These are phyloP conservation scores for Moniliella sp. DNA, from an alignment of 1,284 basidiomycete genomes.

Conservation along the genomic window DNA sequence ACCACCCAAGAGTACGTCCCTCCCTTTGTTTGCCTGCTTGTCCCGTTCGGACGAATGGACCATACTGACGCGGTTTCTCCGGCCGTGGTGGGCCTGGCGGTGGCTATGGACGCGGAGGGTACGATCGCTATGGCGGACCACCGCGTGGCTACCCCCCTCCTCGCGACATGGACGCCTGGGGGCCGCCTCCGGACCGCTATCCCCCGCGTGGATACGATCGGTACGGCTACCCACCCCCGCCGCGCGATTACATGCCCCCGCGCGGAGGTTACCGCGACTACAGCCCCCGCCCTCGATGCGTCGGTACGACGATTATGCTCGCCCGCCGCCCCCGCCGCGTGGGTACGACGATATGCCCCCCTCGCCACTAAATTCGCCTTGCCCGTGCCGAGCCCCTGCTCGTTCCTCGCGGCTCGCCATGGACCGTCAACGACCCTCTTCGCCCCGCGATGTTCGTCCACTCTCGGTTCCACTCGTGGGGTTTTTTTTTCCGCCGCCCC, in stretches of 20 bases:
- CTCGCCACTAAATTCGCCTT: too few relatives aligned
- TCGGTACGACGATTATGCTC: constrained; percentile 10
- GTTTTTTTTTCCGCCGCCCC: too few relatives aligned
- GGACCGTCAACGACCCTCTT: too few relatives aligned
- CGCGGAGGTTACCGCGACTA: constrained; percentile 4
- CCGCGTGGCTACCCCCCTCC: constrained; percentile 31
- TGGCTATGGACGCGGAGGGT: too few relatives aligned
- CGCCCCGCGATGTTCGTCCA: too few relatives aligned
- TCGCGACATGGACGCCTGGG: constrained; percentile 8
- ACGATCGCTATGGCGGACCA: constrained; percentile 3
- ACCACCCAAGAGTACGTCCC: constrained; percentile 50
- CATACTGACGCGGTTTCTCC: constrained; percentile 38
- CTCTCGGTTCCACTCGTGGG: too few relatives aligned
- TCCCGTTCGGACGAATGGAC: constrained; percentile 34
- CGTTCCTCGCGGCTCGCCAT: too few relatives aligned
- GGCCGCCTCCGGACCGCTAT: constrained; percentile 10
- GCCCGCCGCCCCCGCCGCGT: constrained; percentile 10
- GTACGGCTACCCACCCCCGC: constrained; percentile 9
- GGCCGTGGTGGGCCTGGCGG: constrained; percentile 24
- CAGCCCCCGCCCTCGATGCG: constrained; percentile 17
- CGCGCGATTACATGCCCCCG: constrained; percentile 11
- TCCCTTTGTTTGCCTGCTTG: constrained; percentile 30
- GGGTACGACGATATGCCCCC: constrained; percentile 16
- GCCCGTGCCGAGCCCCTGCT: too few relatives aligned
- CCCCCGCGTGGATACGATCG: constrained; percentile 12